Conservation (phyloP, 2,329 filamentous ascomycete genomes). For the Pseudopyricularia cyperi region DNA sequence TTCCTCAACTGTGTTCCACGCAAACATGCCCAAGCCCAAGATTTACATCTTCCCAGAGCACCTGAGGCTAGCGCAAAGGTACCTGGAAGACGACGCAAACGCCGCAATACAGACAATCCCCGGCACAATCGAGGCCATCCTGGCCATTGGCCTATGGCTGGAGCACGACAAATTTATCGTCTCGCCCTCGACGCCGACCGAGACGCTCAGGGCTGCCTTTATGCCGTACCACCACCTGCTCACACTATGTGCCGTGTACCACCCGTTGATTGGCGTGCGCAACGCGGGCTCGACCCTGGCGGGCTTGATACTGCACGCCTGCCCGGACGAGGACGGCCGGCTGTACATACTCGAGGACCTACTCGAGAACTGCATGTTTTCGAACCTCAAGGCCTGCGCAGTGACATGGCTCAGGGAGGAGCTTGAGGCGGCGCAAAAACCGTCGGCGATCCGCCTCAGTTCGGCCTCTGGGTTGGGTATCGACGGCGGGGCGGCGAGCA, state of each 20-base stretch:
- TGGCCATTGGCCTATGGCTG: constrained; percentile 48
- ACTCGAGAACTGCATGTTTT: constrained; percentile 51
- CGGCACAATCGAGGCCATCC: constrained; percentile 44
- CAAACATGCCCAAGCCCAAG: constrained; percentile 36
- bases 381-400: constrained; percentile 47
- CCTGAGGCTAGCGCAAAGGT: constrained; percentile 35
- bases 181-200: not conserved
- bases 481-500: not conserved
- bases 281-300: constrained; percentile 42
- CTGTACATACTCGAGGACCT: constrained; percentile 51
- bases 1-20: constrained; percentile 46
- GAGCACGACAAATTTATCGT: constrained; percentile 23
- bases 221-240: constrained; percentile 49
- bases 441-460: not conserved
- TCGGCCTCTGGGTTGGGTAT: not conserved
- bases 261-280: constrained; percentile 37
- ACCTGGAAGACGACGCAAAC: constrained; percentile 37
- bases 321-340: constrained; percentile 45
- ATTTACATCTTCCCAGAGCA: constrained; percentile 50
- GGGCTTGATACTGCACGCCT: constrained; percentile 40
- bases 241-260: constrained; percentile 44
- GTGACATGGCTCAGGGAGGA: constrained; percentile 53
- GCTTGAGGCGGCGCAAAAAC: constrained; percentile 29
- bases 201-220: constrained; percentile 23
- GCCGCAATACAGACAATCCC: constrained; percentile 32